Percentiles rank a stretch among this genome's conserved stretches.
Evolutionary conservation across 2,329 filamentous ascomycete species (phyloP).

Genomic region (Stachybotrys chartarum): DNA sequence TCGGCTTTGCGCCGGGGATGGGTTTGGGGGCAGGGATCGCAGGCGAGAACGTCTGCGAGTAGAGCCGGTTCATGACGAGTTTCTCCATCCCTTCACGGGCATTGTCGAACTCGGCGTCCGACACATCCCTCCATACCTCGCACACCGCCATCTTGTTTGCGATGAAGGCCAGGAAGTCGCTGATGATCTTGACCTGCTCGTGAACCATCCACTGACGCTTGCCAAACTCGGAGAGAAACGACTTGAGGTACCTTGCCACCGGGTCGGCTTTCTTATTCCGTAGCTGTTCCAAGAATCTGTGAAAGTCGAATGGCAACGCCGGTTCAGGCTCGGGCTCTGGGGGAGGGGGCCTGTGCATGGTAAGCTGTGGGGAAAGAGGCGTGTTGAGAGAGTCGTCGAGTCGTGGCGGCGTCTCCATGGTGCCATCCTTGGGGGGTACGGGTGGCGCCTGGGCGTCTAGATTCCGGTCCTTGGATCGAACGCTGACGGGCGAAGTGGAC

Average conservation of each 20-base stretch:
- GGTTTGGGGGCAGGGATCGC: constrained; percentile 78
- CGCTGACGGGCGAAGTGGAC: constrained; percentile 26
- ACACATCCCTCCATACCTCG: constrained; percentile 93
- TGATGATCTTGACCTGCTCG: constrained; percentile 97
- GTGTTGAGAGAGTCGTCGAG: constrained; percentile 27
- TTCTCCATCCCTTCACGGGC: constrained; percentile 99
- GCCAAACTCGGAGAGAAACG: constrained; percentile 87
- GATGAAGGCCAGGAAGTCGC: constrained; percentile 93
- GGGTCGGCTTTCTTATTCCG: constrained; percentile 97
- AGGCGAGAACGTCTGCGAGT: constrained; percentile 92
- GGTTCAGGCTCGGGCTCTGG: constrained; percentile 75
- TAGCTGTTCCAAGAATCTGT: constrained; percentile 91
- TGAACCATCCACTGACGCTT: constrained; percentile 99
- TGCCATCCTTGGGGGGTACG: constrained; percentile 53
- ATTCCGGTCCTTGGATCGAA: constrained; percentile 27
- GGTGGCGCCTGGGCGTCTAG: constrained; percentile 45
- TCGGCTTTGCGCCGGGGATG: constrained; percentile 60
- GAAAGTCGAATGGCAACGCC: constrained; percentile 88
- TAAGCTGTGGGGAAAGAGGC: constrained; percentile 39
- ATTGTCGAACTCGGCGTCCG: constrained; percentile 96
- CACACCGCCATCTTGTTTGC: constrained; percentile 97
- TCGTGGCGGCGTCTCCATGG: constrained; percentile 30
- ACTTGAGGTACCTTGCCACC: constrained; percentile 90
- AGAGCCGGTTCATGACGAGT: constrained; percentile 95
- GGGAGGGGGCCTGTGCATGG: constrained; percentile 57